Percentiles rank a stretch among this genome's conserved stretches.
These are phyloP conservation scores for Camellia granthamiana DNA, from an alignment of 148 eudicot species.

Conservation along the genomic window DNA sequence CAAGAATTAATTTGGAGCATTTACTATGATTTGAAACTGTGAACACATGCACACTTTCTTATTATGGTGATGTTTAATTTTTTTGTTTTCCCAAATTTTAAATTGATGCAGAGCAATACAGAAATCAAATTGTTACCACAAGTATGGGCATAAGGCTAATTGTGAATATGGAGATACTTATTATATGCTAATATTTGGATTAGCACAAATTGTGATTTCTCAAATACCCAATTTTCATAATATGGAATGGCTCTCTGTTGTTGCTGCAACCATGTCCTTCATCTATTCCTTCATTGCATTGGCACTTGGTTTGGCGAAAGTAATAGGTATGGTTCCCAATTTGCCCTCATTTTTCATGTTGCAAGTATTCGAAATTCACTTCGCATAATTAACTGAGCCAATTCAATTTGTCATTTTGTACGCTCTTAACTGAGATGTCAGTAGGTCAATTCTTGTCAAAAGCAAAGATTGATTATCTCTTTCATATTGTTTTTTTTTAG, in stretches of 20 bases:
- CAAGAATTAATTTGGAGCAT: too few species aligned
- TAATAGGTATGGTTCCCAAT: slow-evolving; percentile 34
- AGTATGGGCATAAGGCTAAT: slow-evolving; percentile 44
- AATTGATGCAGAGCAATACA: slow-evolving; percentile 51
- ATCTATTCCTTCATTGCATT: slow-evolving; percentile 54
- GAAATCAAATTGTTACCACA: slow-evolving; percentile 57
- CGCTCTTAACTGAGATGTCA: too few species aligned
- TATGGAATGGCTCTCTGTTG: slow-evolving; percentile 57
- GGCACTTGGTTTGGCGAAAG: slow-evolving; percentile 44
- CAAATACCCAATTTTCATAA: slow-evolving; percentile 63
- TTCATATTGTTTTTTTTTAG: too few species aligned
- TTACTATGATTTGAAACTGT: not conserved
- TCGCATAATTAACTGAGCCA: too few species aligned
- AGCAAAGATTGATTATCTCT: too few species aligned
- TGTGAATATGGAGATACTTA: slow-evolving; percentile 41
- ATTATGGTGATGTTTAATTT: not conserved
- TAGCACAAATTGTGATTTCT: slow-evolving; percentile 48
- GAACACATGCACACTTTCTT: not conserved
- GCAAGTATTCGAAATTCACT: too few species aligned
- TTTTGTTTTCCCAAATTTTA: too few species aligned
- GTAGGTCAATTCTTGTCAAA: too few species aligned
- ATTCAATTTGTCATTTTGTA: too few species aligned
- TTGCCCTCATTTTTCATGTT: not conserved
- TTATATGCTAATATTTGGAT: slow-evolving; percentile 56
- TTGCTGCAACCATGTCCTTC: slow-evolving; percentile 64